Conservation (phyloP, 1,284 basidiomycete species). For the Baeospora myosura region DNA sequence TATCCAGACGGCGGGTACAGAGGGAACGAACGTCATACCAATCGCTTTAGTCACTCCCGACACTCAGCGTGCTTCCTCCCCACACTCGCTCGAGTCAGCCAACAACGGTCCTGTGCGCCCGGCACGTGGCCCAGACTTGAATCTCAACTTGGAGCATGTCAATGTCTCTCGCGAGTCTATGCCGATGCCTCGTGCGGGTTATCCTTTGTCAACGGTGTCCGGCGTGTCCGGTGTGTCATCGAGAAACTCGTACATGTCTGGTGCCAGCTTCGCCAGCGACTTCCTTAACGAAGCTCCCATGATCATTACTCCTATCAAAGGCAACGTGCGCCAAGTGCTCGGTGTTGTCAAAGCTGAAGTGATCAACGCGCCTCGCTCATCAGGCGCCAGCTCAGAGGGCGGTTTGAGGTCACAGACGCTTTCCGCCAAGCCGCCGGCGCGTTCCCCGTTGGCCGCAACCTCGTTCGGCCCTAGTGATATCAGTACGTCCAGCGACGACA, state of each 20-base stretch:
- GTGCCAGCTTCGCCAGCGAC: constrained; percentile 68
- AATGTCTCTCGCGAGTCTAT: constrained; percentile 51
- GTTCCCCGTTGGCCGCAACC: constrained; percentile 61
- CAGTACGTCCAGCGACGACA: constrained; percentile 44
- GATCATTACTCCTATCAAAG: constrained; percentile 65
- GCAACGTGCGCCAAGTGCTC: constrained; percentile 61
- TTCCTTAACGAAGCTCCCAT: constrained; percentile 73
- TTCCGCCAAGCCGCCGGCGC: constrained; percentile 36
- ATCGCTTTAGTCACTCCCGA: constrained; percentile 71
- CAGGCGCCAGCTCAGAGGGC: constrained; percentile 29
- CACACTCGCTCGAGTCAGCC: constrained; percentile 23
- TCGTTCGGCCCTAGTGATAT: constrained; percentile 70
- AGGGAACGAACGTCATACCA: constrained; percentile 76
- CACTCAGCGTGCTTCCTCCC: constrained; percentile 25
- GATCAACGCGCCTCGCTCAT: constrained; percentile 49
- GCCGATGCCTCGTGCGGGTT: constrained; percentile 28
- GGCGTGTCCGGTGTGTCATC: constrained; percentile 45
- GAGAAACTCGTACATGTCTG: constrained; percentile 65
- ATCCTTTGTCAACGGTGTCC: constrained; percentile 48
- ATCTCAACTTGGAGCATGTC: constrained; percentile 48
- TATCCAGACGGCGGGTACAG: constrained; percentile 70
- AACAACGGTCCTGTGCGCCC: constrained; percentile 51
- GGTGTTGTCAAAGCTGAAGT: constrained; percentile 74
- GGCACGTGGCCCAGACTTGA: constrained; percentile 48
- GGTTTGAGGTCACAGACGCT: constrained; percentile 32